phyloP scores from a whole-genome alignment of 441 rosid genomes.

The Pelargonium fulgidum region DNA sequence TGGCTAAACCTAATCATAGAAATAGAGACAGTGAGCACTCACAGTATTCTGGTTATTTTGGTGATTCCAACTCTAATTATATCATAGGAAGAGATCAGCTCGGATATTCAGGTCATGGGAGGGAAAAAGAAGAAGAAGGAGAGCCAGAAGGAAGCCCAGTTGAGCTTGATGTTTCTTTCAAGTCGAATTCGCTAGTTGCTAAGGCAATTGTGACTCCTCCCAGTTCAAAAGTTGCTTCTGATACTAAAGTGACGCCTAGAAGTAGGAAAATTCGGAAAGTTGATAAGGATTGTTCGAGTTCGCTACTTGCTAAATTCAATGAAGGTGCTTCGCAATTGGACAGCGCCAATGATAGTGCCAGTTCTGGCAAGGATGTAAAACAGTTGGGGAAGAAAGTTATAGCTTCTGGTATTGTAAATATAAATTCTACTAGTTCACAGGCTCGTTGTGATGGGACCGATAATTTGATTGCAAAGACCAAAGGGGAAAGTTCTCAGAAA shows the following conservation, averaged over 20 bases:
- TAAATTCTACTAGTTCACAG: conserved; percentile 21
- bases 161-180: conserved; percentile 78
- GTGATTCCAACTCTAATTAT: conserved; percentile 38
- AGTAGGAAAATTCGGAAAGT: conserved; percentile 46
- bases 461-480: conserved; percentile 21
- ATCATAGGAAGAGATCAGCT: conserved; percentile 46
- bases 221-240: conserved; percentile 29
- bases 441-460: conserved; percentile 27
- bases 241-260: conserved; percentile 35
- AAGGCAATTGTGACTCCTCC: conserved; percentile 50
- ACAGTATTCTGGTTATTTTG: conserved; percentile 30
- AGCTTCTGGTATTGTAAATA: conserved; percentile 23
- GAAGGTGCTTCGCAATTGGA: conserved; percentile 23
- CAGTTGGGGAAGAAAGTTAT: conserved; percentile 28
- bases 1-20: conserved; percentile 41
- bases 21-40: conserved; percentile 44
- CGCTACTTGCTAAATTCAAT: conserved; percentile 21
- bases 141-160: conserved; percentile 44
- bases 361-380: conserved; percentile 32
- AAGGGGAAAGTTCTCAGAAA: conserved; percentile 24
- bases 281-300: conserved; percentile 30
- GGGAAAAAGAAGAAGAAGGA: conserved; percentile 17
- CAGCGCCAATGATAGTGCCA: conserved; percentile 9
- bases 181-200: conserved; percentile 74
- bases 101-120: conserved; percentile 28